phyloP scores from a whole-genome alignment of 148 eudicot genomes.

The Chenopodium berlandieri region DNA sequence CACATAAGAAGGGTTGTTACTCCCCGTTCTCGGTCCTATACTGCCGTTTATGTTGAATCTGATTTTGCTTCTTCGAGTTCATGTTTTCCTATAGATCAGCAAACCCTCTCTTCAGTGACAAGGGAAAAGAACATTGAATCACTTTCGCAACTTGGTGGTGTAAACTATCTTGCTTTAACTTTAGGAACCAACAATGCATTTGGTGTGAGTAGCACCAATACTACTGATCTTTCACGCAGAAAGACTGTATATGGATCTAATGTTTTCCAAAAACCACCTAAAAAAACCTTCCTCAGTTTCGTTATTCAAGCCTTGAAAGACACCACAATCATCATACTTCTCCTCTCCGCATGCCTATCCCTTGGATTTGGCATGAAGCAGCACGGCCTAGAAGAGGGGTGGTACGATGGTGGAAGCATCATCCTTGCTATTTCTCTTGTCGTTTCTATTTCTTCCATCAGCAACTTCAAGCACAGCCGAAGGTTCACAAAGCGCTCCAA shows the following conservation, averaged over 20 bases:
- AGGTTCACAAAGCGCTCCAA: conserved; percentile 30
- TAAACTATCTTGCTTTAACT: conserved; percentile 11
- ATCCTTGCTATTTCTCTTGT: conserved; percentile 39
- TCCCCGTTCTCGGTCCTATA: conserved; percentile 12
- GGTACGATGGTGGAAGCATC: conserved; percentile 58
- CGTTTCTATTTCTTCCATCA: conserved; percentile 31
- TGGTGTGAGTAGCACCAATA: conserved; percentile 14
- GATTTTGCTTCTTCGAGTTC: neutral
- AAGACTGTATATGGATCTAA: conserved; percentile 14
- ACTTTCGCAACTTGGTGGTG: conserved; percentile 17
- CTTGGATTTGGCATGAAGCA: conserved; percentile 22
- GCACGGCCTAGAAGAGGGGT: conserved; percentile 42
- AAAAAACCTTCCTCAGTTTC: conserved; percentile 12
- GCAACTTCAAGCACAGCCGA: conserved; percentile 36
- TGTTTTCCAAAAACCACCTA: conserved; percentile 8
- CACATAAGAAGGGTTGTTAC: neutral
- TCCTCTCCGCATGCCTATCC: conserved; percentile 17
- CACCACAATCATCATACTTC: conserved; percentile 19
- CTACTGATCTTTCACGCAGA: neutral
- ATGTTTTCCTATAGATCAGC: too few relatives aligned
- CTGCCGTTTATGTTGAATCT: neutral
- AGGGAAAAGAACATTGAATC: conserved; percentile 1
- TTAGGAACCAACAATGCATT: neutral
- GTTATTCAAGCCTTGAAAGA: conserved; percentile 20
- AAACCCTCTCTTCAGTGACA: neutral